Evolutionary conservation across 208 protist genomes (phyloP).

Genomic region (Leishmania braziliensis): DNA sequence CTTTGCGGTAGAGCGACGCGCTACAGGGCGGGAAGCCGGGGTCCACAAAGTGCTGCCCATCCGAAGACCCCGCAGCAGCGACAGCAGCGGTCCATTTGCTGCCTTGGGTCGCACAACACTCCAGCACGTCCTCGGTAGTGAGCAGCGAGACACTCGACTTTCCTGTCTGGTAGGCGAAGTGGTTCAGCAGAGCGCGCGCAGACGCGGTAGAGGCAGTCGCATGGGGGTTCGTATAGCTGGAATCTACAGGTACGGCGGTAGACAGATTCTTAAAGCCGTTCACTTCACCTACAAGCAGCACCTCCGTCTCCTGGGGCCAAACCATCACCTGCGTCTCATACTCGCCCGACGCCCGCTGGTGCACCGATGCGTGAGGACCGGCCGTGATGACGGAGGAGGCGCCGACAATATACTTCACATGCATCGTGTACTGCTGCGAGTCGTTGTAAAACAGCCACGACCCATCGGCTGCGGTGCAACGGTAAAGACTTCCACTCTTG

Average conservation of each 20-base stretch:
- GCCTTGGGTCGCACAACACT: neutral
- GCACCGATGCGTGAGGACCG: constrained; percentile 21
- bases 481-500: constrained; percentile 49
- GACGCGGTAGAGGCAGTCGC: constrained; percentile 30
- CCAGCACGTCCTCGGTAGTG: constrained; percentile 28
- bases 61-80: constrained; percentile 12
- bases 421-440: constrained; percentile 58
- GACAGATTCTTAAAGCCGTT: constrained; percentile 44
- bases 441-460: constrained; percentile 83
- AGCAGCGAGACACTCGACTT: constrained; percentile 19
- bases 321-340: constrained; percentile 33
- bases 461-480: constrained; percentile 38
- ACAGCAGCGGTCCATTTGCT: constrained; percentile 12
- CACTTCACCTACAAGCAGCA: constrained; percentile 42
- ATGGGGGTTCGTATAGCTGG: constrained; percentile 32
- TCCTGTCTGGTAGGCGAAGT: constrained; percentile 21
- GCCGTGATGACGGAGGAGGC: constrained; percentile 32
- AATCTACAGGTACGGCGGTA: constrained; percentile 28
- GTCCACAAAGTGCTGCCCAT: constrained; percentile 38
- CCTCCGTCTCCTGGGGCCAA: constrained; percentile 55
- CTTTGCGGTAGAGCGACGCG: constrained; percentile 39
- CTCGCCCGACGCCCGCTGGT: constrained; percentile 24
- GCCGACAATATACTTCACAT: constrained; percentile 54
- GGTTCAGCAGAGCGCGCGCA: constrained; percentile 30
- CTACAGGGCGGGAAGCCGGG: constrained; percentile 38